Evolutionary conservation across 768 basidiomycete species (phyloP).

Genomic region (Heimioporus sp.): DNA sequence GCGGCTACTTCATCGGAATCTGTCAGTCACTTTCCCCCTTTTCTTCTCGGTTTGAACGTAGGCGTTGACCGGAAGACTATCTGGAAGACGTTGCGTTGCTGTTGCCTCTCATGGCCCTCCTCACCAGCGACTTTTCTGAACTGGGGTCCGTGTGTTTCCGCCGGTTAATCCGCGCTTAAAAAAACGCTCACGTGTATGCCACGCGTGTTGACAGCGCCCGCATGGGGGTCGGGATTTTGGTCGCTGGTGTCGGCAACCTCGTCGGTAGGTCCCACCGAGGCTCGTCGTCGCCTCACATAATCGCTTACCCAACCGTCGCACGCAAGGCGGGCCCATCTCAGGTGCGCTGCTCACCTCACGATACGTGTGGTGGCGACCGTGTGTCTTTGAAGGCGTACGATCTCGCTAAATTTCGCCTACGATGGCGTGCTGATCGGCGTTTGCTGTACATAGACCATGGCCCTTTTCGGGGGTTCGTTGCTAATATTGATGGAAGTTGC

Average conservation of each 20-base stretch:
- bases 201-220: slow-evolving; percentile 16
- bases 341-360: slow-evolving; percentile 52
- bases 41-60: neutral
- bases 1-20: slow-evolving; percentile 47
- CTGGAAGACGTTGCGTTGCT: slow-evolving; percentile 36
- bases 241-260: slow-evolving; percentile 18
- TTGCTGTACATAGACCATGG: neutral
- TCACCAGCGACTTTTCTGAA: slow-evolving; percentile 46
- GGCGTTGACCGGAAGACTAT: neutral
- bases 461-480: slow-evolving; percentile 1
- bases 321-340: slow-evolving; percentile 52
- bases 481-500: slow-evolving; percentile 4
- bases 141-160: slow-evolving; percentile 38
- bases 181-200: neutral
- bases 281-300: neutral
- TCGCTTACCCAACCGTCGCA: neutral
- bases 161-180: too few relatives aligned
- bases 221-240: slow-evolving; percentile 18
- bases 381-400: slow-evolving; percentile 46
- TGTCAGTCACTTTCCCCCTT: slow-evolving; percentile 28
- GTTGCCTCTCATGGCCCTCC: slow-evolving; percentile 41
- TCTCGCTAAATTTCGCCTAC: neutral
- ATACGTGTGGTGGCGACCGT: slow-evolving; percentile 57
- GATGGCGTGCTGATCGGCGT: neutral
- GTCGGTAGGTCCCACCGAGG: slow-evolving; percentile 13